Evolutionary conservation across 192 early-diverging fungal genomes (phyloP).

Genomic region (Diversispora eburnea): DNA sequence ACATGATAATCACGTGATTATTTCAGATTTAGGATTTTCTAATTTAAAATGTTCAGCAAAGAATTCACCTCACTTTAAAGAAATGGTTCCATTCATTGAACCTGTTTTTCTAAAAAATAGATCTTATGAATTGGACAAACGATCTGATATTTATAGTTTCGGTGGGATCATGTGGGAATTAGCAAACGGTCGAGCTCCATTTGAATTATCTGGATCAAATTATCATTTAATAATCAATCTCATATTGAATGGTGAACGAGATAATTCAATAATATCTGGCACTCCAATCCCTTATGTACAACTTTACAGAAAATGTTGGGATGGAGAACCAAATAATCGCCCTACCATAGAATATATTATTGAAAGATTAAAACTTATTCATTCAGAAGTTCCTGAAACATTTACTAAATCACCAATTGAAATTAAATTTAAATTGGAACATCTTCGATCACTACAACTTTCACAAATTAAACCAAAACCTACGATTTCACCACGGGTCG

Average conservation of each 20-base stretch:
- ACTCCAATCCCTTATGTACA: slow-evolving; percentile 38
- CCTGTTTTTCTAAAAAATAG: slow-evolving; percentile 8
- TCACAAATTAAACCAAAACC: neutral
- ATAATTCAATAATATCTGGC: slow-evolving; percentile 34
- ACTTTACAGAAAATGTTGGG: slow-evolving; percentile 43
- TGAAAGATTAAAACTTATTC: neutral
- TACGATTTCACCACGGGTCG: neutral
- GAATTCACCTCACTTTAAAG: neutral
- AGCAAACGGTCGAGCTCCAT: slow-evolving; percentile 14
- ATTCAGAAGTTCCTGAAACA: neutral
- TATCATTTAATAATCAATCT: neutral
- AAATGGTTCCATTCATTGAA: slow-evolving; percentile 8
- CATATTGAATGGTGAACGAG: slow-evolving; percentile 32
- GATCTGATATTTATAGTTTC: slow-evolving; percentile 27
- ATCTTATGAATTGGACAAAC: neutral
- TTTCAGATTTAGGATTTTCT: slow-evolving; percentile 8
- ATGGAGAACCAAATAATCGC: slow-evolving; percentile 36
- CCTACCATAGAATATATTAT: slow-evolving; percentile 17
- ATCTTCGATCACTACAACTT: neutral
- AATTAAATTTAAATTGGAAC: neutral
- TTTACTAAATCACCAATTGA: neutral
- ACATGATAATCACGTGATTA: slow-evolving; percentile 5
- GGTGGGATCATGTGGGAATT: slow-evolving; percentile 26
- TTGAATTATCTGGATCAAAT: slow-evolving; percentile 1
- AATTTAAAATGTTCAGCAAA: neutral